phyloP scores from a whole-genome alignment of 2,329 filamentous ascomycete genomes.

The Trichoderma oligosporum region DNA sequence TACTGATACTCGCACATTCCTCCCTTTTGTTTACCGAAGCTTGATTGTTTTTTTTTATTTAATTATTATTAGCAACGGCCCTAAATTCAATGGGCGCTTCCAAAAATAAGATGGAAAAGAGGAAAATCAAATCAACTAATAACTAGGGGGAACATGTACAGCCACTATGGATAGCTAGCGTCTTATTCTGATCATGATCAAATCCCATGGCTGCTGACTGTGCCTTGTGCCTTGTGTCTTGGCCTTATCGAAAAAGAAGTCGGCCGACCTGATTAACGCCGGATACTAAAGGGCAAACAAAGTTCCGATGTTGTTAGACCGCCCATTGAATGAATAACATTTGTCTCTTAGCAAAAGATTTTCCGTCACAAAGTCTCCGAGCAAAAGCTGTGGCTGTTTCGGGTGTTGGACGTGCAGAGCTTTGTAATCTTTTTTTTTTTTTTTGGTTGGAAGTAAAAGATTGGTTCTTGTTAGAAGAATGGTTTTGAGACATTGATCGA shows the following conservation, averaged over 20 bases:
- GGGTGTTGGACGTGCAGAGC: not conserved
- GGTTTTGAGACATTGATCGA: not conserved
- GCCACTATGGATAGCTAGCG: not conserved
- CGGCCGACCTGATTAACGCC: slow-evolving; percentile 10
- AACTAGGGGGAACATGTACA: not conserved
- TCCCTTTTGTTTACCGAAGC: no score
- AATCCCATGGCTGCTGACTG: slow-evolving; percentile 2
- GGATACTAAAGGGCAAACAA: not conserved
- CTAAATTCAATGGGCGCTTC: not conserved
- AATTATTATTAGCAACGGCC: not conserved
- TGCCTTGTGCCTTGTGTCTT: no score
- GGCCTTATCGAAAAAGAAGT: slow-evolving; percentile 7
- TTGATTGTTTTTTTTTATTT: not conserved
- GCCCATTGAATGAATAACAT: slow-evolving; percentile 5
- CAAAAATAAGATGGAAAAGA: slow-evolving; percentile 6
- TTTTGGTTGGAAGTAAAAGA: not conserved
- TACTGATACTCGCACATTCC: no score
- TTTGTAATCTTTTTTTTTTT: not conserved
- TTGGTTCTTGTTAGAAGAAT: not conserved
- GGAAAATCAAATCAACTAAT: no score
- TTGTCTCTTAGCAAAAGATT: not conserved
- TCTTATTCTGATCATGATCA: not conserved
- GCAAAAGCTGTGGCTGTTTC: not conserved
- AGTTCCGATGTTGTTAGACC: not conserved
- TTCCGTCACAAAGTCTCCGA: slow-evolving; percentile 15